A percentile compares a stretch with the other conserved stretches of the same genome.
phyloP scores from a whole-genome alignment of 768 basidiomycete species.

The Sarcomyxa edulis region DNA sequence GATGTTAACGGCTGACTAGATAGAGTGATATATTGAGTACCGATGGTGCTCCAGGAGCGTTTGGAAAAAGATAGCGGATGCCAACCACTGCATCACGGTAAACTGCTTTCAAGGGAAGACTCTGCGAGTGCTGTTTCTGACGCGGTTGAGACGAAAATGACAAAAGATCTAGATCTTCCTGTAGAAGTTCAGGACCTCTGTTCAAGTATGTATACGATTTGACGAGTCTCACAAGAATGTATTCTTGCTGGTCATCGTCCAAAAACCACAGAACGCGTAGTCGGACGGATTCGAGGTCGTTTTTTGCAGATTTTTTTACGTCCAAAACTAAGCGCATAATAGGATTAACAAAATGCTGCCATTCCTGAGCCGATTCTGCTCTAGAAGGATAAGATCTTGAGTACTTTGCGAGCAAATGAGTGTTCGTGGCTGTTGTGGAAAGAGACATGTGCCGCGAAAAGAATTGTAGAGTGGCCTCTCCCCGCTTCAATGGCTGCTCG shows the following conservation, averaged over 20 bases:
- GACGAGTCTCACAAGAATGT: conserved; percentile 55
- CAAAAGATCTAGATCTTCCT: conserved; percentile 79
- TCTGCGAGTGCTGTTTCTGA: conserved; percentile 35
- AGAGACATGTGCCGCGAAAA: conserved; percentile 29
- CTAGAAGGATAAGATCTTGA: conserved; percentile 54
- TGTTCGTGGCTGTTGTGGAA: conserved; percentile 55
- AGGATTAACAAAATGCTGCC: conserved; percentile 79
- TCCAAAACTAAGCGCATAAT: conserved; percentile 59
- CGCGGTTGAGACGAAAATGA: conserved; percentile 32
- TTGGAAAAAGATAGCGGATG: conserved; percentile 64
- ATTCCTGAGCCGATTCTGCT: conserved; percentile 33
- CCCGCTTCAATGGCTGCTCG: conserved; percentile 41
- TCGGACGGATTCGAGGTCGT: conserved; percentile 57
- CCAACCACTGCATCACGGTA: conserved; percentile 72
- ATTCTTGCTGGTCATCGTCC: conserved; percentile 41
- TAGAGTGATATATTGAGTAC: background rate
- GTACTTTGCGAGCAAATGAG: conserved; percentile 57
- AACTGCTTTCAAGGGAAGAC: conserved; percentile 74
- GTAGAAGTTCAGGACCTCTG: conserved; percentile 7
- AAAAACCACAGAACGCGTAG: conserved; percentile 58
- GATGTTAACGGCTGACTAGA: background rate
- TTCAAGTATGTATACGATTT: conserved; percentile 3
- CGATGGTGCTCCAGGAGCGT: conserved; percentile 11
- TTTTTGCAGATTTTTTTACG: conserved; percentile 41
- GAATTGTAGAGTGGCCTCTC: background rate